Evolutionary conservation across 345 rosid genomes (phyloP).

Genomic region (Hibiscus syriacus): DNA sequence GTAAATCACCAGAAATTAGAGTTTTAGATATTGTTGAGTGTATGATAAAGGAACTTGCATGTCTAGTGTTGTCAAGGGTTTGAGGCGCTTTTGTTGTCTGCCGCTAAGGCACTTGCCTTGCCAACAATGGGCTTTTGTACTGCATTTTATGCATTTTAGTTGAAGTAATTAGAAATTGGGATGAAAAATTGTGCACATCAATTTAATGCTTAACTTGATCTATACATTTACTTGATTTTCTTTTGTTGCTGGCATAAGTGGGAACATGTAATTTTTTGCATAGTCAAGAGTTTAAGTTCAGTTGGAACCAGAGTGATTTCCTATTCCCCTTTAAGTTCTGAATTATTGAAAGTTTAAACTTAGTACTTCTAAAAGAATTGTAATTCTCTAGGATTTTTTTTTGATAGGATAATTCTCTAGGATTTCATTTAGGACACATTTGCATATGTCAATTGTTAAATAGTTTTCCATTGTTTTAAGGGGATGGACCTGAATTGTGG

Average conservation of each 20-base stretch:
- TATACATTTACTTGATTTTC: too few relatives aligned
- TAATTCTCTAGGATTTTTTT: too few relatives aligned
- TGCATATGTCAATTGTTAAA: slow-evolving; percentile 4
- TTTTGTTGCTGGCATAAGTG: not conserved
- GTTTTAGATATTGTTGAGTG: not conserved
- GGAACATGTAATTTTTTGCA: not conserved
- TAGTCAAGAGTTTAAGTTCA: not conserved
- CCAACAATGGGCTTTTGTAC: too few relatives aligned
- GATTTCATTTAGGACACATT: slow-evolving; percentile 1
- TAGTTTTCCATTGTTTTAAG: not conserved
- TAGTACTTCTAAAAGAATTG: not conserved
- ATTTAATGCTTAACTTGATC: too few relatives aligned
- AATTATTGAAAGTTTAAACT: not conserved
- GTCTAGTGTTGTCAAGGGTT: too few relatives aligned
- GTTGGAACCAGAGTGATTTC: not conserved
- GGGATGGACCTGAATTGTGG: not conserved
- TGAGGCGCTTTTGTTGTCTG: too few relatives aligned
- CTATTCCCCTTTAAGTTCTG: not conserved
- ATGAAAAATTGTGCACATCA: too few relatives aligned
- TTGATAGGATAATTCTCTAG: too few relatives aligned
- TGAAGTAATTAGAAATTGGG: too few relatives aligned
- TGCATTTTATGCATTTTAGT: too few relatives aligned
- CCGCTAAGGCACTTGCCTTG: too few relatives aligned
- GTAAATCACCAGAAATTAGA: not conserved
- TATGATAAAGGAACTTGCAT: not conserved